Conservation (phyloP, 1,284 basidiomycete species). For the Hypsizygus ulmarius region DNA sequence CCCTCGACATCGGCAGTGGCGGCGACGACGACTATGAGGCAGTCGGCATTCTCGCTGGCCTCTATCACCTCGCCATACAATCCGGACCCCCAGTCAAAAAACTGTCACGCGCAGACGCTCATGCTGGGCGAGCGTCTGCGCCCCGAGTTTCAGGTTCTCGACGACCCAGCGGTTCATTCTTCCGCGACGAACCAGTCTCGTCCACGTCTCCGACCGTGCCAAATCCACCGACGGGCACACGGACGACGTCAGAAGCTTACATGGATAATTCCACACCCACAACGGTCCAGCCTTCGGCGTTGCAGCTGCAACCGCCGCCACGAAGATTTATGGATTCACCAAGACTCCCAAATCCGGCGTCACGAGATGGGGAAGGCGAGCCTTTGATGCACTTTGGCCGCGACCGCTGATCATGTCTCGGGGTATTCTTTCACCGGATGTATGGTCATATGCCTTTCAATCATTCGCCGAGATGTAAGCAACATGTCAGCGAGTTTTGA, state of each 20-base stretch:
- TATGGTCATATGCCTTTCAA: slow-evolving; percentile 13
- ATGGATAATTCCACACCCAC: slow-evolving; percentile 14
- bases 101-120: slow-evolving; percentile 51
- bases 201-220: slow-evolving; percentile 4
- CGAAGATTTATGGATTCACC: slow-evolving; percentile 18
- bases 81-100: slow-evolving; percentile 43
- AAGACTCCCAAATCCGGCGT: slow-evolving; percentile 8
- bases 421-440: slow-evolving; percentile 6
- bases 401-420: slow-evolving; percentile 16
- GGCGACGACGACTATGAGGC: slow-evolving; percentile 19
- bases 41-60: slow-evolving; percentile 37
- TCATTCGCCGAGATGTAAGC: slow-evolving; percentile 1
- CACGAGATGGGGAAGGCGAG: slow-evolving; percentile 21
- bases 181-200: slow-evolving; percentile 18
- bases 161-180: slow-evolving; percentile 25
- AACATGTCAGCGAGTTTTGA: neutral
- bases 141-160: slow-evolving; percentile 32
- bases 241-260: slow-evolving; percentile 16
- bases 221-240: slow-evolving; percentile 11
- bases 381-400: slow-evolving; percentile 15
- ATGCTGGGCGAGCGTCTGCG: slow-evolving; percentile 52
- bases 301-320: slow-evolving; percentile 16
- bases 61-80: slow-evolving; percentile 40
- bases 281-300: slow-evolving; percentile 7
- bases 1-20: slow-evolving; percentile 24